Conservation (phyloP, 768 basidiomycete genomes). For the Candolleomyces aberdarensis region DNA sequence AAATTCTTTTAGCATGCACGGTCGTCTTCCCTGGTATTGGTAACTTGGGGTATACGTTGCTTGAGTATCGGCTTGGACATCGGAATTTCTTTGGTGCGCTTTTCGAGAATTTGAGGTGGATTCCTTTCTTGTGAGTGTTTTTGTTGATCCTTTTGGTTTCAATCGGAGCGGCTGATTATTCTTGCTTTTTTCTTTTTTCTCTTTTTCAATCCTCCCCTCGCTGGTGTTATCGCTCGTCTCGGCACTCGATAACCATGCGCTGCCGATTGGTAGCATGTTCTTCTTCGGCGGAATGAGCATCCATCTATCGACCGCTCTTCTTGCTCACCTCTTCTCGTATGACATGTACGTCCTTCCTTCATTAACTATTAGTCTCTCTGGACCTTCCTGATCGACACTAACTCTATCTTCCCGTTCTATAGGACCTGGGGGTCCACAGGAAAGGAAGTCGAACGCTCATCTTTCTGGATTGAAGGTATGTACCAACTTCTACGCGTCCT, state of each 20-base stretch:
- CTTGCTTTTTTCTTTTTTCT: not conserved
- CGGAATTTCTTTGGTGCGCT: constrained; percentile 45
- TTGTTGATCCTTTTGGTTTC: not conserved
- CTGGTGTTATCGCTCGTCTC: too few relatives aligned
- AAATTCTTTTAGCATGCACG: constrained; percentile 73
- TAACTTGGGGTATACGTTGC: constrained; percentile 67
- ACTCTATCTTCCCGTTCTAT: not conserved
- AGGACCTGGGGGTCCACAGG: constrained; percentile 57
- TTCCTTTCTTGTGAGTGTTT: constrained; percentile 68
- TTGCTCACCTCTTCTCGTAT: constrained; percentile 68
- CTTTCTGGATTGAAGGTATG: constrained; percentile 79
- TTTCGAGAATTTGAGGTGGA: constrained; percentile 58
- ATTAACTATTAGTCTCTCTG: not conserved
- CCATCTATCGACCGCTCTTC: constrained; percentile 63
- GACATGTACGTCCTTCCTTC: constrained; percentile 38
- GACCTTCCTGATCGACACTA: not conserved
- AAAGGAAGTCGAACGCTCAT: constrained; percentile 84
- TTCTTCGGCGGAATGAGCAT: constrained; percentile 77
- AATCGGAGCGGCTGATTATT: constrained; percentile 6
- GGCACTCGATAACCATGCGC: not conserved
- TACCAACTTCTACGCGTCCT: too few relatives aligned
- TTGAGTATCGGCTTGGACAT: constrained; percentile 76
- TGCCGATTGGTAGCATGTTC: constrained; percentile 46
- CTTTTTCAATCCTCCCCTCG: not conserved
- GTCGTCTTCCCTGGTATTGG: constrained; percentile 79